These are phyloP conservation scores for Trypanosoma boissoni DNA, from an alignment of 208 protist species.

Conservation along the genomic window DNA sequence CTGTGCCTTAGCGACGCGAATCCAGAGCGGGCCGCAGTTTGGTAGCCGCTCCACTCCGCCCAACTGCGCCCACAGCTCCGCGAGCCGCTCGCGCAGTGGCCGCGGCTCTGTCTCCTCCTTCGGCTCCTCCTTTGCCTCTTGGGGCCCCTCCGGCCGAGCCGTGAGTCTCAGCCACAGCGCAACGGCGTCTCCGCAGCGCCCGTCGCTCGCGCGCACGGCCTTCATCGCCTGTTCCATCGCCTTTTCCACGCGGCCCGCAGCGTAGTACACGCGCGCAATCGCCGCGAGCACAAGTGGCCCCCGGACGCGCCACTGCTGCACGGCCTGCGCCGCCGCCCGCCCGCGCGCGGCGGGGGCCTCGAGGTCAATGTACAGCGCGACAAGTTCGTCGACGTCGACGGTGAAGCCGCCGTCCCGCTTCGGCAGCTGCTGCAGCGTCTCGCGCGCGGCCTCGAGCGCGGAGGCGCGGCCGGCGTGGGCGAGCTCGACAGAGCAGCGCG, in stretches of 20 bases:
- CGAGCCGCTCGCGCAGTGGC: constrained; percentile 2
- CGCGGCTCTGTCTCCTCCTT: constrained; percentile 6
- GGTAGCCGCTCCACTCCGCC: constrained; percentile 18
- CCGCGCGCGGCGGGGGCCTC: constrained; percentile 51
- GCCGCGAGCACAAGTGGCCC: constrained; percentile 67
- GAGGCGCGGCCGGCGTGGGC: constrained; percentile 30
- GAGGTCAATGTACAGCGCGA: constrained; percentile 59
- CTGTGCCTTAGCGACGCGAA: constrained; percentile 40
- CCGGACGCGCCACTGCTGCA: constrained; percentile 64
- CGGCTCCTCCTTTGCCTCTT: constrained; percentile 13
- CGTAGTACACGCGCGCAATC: constrained; percentile 72
- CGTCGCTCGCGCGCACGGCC: constrained; percentile 39
- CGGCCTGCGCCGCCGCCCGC: constrained; percentile 55
- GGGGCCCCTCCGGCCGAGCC: constrained; percentile 13
- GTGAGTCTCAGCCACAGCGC: constrained; percentile 71
- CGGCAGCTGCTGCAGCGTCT: constrained; percentile 59
- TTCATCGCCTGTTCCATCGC: constrained; percentile 65
- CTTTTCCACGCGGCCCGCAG: constrained; percentile 43
- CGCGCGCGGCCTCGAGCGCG: constrained; percentile 60
- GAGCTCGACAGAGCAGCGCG: constrained; percentile 38
- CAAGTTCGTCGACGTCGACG: constrained; percentile 47
- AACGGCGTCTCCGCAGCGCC: constrained; percentile 54
- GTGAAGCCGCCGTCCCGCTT: constrained; percentile 66
- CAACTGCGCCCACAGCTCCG: constrained; percentile 24
- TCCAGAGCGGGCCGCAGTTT: constrained; percentile 64